Evolutionary conservation across 2,329 filamentous ascomycete species (phyloP).

Genomic region (Penicillium sp.): DNA sequence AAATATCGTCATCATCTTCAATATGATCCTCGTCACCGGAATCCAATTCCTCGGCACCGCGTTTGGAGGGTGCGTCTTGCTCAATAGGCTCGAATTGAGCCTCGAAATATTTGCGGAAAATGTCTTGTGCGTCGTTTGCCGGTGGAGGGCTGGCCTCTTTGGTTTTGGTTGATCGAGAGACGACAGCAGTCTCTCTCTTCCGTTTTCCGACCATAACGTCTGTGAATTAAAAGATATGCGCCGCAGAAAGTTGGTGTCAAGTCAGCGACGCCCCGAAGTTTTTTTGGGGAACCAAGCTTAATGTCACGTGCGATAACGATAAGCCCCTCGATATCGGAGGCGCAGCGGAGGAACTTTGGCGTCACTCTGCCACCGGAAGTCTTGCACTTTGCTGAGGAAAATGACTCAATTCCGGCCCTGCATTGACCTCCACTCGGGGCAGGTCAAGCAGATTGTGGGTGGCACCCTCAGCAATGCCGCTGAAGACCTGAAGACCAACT

Average conservation of each 20-base stretch:
- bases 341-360: conserved; percentile 7
- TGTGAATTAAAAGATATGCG: conserved; percentile 18
- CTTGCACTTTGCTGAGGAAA: conserved; percentile 18
- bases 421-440: conserved; percentile 95
- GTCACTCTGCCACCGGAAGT: conserved; percentile 4
- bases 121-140: conserved; percentile 58
- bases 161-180: conserved; percentile 25
- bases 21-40: conserved; percentile 28
- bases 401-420: conserved; percentile 97
- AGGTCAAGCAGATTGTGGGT: conserved; percentile 98
- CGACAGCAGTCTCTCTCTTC: conserved; percentile 46
- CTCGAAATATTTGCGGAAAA: conserved; percentile 85
- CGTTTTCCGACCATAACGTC: conserved; percentile 49
- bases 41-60: conserved; percentile 13
- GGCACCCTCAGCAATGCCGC: conserved; percentile 76
- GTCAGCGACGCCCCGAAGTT: conserved; percentile 14
- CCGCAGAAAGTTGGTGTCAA: background rate
- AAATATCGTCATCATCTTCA: conserved; percentile 28
- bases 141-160: conserved; percentile 26
- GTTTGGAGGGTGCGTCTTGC: conserved; percentile 47
- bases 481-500: conserved; percentile 79
- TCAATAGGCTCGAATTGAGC: conserved; percentile 77
- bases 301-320: conserved; percentile 44
- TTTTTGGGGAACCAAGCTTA: conserved; percentile 17
- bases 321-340: conserved; percentile 17